Evolutionary conservation across 2,329 filamentous ascomycete species (phyloP).

Genomic region (Talaromyces albobiverticillius): DNA sequence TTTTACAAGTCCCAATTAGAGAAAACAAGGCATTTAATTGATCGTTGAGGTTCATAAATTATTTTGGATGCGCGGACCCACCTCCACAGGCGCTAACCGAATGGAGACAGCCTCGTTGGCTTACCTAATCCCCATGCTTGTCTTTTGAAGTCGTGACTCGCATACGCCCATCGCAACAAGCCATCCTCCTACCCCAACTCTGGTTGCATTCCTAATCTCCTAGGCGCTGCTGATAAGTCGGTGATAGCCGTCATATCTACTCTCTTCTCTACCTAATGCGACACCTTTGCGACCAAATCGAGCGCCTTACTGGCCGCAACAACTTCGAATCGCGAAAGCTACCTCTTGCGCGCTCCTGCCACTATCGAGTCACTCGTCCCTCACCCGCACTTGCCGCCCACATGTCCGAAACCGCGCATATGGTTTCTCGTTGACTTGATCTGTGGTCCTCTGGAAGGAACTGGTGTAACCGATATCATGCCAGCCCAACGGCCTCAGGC

Average conservation of each 20-base stretch:
- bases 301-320: background rate
- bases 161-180: background rate
- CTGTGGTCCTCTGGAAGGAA: background rate
- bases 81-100: background rate
- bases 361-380: no score
- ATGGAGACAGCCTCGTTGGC: background rate
- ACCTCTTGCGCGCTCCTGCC: no score
- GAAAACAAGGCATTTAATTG: no score
- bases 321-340: background rate
- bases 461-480: slow-evolving; percentile 54
- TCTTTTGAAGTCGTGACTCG: no score
- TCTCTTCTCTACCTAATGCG: background rate
- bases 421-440: background rate
- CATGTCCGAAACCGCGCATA: background rate
- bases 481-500: slow-evolving; percentile 75
- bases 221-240: no score
- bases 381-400: no score
- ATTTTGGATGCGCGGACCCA: background rate
- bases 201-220: background rate
- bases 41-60: background rate
- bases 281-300: background rate
- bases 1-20: background rate
- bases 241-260: background rate
- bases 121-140: background rate
- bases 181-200: background rate